A percentile compares a stretch with the other conserved stretches of the same genome.
These are phyloP conservation scores for Medicago lupulina DNA, from an alignment of 306 rosid species.

Conservation along the genomic window DNA sequence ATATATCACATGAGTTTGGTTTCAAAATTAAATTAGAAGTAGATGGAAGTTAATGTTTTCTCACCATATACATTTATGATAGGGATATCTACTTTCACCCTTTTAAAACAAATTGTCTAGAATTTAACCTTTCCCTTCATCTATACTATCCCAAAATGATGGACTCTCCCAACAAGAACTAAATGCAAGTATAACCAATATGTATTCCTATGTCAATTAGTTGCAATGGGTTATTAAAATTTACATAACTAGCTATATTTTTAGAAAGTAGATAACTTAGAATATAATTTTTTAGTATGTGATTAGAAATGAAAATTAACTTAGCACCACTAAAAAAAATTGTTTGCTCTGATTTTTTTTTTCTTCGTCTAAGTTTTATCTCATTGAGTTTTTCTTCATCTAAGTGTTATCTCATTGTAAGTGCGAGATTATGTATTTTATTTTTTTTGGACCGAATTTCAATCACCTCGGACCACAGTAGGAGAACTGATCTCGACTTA, in stretches of 20 bases:
- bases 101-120: neutral
- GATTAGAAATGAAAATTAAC: too few relatives aligned
- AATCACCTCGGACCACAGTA: too few relatives aligned
- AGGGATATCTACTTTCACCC: neutral
- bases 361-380: too few relatives aligned
- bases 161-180: neutral
- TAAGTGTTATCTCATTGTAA: too few relatives aligned
- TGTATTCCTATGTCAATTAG: neutral
- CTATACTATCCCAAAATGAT: neutral
- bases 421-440: too few relatives aligned
- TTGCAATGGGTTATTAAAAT: neutral
- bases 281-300: too few relatives aligned
- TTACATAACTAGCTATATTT: neutral
- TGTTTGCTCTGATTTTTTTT: too few relatives aligned
- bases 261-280: neutral
- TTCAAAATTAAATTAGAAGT: slow-evolving; percentile 41
- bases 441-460: too few relatives aligned
- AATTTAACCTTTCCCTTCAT: neutral
- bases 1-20: slow-evolving; percentile 40
- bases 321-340: too few relatives aligned
- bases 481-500: too few relatives aligned
- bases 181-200: neutral
- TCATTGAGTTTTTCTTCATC: too few relatives aligned
- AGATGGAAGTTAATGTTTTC: slow-evolving; percentile 37
- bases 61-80: slow-evolving; percentile 45